Evolutionary conservation across 1,284 basidiomycete species (phyloP), one percentile per base, ranked within the genome.

Genomic region (Blastosporella zonata): DNA sequence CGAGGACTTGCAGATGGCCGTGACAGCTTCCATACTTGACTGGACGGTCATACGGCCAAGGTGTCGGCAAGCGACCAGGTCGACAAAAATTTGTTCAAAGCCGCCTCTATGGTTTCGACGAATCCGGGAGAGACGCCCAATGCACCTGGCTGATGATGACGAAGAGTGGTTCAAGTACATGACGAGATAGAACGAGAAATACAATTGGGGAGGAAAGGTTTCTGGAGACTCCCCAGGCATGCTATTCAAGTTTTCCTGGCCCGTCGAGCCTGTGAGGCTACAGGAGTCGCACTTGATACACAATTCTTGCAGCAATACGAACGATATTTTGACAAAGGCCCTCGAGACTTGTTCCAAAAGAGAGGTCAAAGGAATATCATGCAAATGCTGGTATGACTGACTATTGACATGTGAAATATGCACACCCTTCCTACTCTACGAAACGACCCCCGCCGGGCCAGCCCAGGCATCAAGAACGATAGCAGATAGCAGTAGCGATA

Each of bases 71-170:
- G 9, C 6, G 25, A 6, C 6, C 25, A 27, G 25, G 25, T 40
- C 3, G 67, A 71, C n/a, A 42, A 55, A 46, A 46, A 58, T 12
- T 41, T 64, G 15, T 6, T 27, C 5, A 27, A 27, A 9, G 25
- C 25, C 9, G 25, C 25, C 9, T 27, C 9, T 27, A 27, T 27
- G 25, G 25, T 5, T 6, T 27, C 25, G 25, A 23, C 46, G 3
- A 65, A 68, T 47, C 64, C 63, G 0, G 61, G 58, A 31, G 65
- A 68, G 44, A 22, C 53, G 23, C 48, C 55, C 15, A 37, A 51
- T 21, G 31, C 8, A 18, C 50, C 46, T 18, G 38, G 46, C 2
- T 35, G n/a, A 56, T 4, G 47, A 55, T 3, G 54, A 57, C 18
- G 51, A 61, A 20, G 55, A 58, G n/a, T 62, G 54, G 54, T 52